These are phyloP conservation scores for Cercophora newfieldiana DNA, from an alignment of 495 filamentous ascomycete species.

Conservation along the genomic window DNA sequence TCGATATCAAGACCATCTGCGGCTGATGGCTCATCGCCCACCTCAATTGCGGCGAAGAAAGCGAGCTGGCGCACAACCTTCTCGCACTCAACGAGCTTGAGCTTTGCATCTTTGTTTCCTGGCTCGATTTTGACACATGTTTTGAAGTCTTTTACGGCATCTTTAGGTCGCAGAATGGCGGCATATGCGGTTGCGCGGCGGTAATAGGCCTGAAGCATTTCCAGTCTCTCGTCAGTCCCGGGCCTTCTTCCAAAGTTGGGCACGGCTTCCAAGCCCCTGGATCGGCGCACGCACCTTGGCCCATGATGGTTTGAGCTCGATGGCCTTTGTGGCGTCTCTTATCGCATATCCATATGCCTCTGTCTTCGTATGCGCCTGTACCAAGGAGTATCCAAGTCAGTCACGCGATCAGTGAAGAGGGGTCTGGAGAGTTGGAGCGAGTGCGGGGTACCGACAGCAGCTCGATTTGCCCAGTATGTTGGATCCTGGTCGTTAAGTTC, in stretches of 20 bases:
- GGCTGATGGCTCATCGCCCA: slow-evolving; percentile 85
- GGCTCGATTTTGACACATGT: slow-evolving; percentile 85
- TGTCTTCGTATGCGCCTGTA: slow-evolving; percentile 87
- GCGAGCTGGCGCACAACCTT: slow-evolving; percentile 87
- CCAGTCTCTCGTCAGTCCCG: slow-evolving; percentile 9
- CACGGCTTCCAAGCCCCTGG: not conserved
- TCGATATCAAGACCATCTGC: slow-evolving; percentile 89
- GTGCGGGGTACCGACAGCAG: slow-evolving; percentile 65
- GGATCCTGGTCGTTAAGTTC: slow-evolving; percentile 80
- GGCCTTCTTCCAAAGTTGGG: not conserved
- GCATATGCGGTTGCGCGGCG: slow-evolving; percentile 87
- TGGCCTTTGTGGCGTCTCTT: slow-evolving; percentile 87
- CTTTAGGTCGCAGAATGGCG: slow-evolving; percentile 81
- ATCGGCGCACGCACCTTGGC: slow-evolving; percentile 63
- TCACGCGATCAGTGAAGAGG: slow-evolving; percentile 43
- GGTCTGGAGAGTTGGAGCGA: not conserved
- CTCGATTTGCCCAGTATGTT: slow-evolving; percentile 89
- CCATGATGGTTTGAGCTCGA: slow-evolving; percentile 85
- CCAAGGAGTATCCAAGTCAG: slow-evolving; percentile 31
- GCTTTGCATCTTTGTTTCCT: slow-evolving; percentile 81
- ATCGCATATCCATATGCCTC: slow-evolving; percentile 93
- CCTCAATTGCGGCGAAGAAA: slow-evolving; percentile 93
- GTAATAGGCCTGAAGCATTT: slow-evolving; percentile 76
- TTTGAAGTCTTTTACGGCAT: slow-evolving; percentile 90
- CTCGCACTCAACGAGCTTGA: slow-evolving; percentile 88